Conservation (phyloP, 2,329 filamentous ascomycete genomes). For the Cercospora sp. region DNA sequence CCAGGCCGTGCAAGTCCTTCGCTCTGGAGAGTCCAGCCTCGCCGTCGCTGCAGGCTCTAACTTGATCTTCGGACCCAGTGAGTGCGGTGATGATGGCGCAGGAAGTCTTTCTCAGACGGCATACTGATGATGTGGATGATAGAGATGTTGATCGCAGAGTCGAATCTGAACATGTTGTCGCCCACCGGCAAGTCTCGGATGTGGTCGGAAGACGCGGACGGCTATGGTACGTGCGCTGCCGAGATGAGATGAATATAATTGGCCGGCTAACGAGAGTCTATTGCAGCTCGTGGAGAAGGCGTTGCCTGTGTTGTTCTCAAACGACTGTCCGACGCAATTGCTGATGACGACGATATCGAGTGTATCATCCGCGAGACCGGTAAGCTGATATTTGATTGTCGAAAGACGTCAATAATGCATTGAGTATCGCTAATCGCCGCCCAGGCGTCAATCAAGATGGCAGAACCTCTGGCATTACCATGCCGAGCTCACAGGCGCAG, state of each 20-base stretch:
- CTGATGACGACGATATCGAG: constrained; percentile 36
- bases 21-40: constrained; percentile 5
- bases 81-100: background rate
- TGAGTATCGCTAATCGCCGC: too few species aligned
- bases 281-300: constrained; percentile 52
- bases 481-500: constrained; percentile 27
- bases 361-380: constrained; percentile 39
- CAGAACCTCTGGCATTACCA: constrained; percentile 34
- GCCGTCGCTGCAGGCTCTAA: constrained; percentile 17
- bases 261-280: constrained; percentile 23
- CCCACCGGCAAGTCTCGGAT: constrained; percentile 32
- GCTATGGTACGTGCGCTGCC: constrained; percentile 37
- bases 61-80: constrained; percentile 12
- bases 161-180: constrained; percentile 32
- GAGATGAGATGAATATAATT: too few species aligned
- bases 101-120: background rate
- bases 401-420: too few species aligned
- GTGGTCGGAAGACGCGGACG: constrained; percentile 47
- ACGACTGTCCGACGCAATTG: constrained; percentile 37
- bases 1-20: constrained; percentile 15
- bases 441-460: constrained; percentile 43
- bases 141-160: constrained; percentile 9
- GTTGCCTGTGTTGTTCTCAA: constrained; percentile 41
- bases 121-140: background rate
- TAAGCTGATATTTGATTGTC: too few species aligned